Evolutionary conservation across 1,284 basidiomycete species (phyloP), one percentile per base, ranked within the genome.

Genomic region (Pseudomicrostroma phylloplanum): DNA sequence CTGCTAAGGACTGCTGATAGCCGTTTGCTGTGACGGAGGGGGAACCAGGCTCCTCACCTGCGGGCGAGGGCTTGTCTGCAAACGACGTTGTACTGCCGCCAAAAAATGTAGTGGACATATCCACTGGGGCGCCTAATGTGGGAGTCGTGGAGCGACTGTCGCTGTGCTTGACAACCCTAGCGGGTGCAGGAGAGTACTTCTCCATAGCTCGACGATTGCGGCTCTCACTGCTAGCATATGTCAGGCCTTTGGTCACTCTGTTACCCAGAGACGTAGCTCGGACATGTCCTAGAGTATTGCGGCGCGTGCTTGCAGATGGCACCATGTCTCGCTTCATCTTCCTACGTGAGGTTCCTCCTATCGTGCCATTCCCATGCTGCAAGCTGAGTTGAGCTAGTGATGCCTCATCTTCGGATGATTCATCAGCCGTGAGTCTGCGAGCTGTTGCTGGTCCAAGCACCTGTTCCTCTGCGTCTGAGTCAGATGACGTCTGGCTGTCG

Each of bases 181-280:
- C 43, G 43, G 43, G 43, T 17, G 66, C 66, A n/a, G 73, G 73
- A 48, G 73, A 73, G 61, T 70, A 76, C 17, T 65, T 64, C 21
- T 70, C 73, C 69, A 76, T 74, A 1, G 74, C 74, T 21, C 74
- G 65, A 11, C 70, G 72, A 54, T 71, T 73, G 42, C 74, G 67
- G 49, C 66, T 68, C 58, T 64, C 56, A 56, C 67, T 72, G 8
- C 67, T 60, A 12, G 67, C 73, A 51, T 74, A 74, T 40, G 66
- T 62, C 25, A 76, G 59, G n/a, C 70, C 68, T n/a, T 67, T 65
- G 4, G 66, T 66, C 36, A 75, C 68, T 12, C 64, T 66, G 12
- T 62, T 49, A 8, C 67, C 64, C 6, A 74, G n/a, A 60, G 57
- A 17, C 64, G 65, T 36, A 62, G 19, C 25, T 67, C 64, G 42